A percentile compares a stretch with the other conserved stretches of the same genome.
Evolutionary conservation across 2,329 filamentous ascomycete species (phyloP).

Genomic region (Sporothrix curviconia): DNA sequence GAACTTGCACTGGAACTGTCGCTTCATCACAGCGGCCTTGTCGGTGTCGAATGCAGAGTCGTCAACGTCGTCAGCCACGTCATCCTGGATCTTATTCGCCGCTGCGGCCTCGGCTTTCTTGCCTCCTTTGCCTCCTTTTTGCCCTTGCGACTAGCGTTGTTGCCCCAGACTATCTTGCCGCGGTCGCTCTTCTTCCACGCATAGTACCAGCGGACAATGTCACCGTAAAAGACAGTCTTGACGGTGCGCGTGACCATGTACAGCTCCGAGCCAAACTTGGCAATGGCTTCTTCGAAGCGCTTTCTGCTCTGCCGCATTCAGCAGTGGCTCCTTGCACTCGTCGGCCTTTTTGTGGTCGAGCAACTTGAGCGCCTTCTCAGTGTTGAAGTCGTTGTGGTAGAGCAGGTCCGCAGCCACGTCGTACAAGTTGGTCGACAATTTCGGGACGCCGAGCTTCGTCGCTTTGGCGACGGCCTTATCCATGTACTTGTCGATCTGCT

Average conservation of each 20-base stretch:
- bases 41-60: constrained; percentile 92
- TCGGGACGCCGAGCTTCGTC: constrained; percentile 61
- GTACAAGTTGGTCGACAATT: constrained; percentile 76
- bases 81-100: constrained; percentile 70
- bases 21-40: constrained; percentile 73
- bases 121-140: constrained; percentile 80
- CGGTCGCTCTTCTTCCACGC: constrained; percentile 93
- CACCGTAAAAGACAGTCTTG: constrained; percentile 69
- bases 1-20: constrained; percentile 88
- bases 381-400: constrained; percentile 64
- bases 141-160: constrained; percentile 77
- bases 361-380: constrained; percentile 61
- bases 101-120: constrained; percentile 64
- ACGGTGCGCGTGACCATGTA: constrained; percentile 77
- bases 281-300: constrained; percentile 87
- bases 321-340: constrained; percentile 76
- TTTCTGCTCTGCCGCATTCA: constrained; percentile 72
- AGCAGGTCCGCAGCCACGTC: constrained; percentile 75
- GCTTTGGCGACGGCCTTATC: constrained; percentile 58
- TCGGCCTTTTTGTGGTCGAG: constrained; percentile 62
- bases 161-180: constrained; percentile 84
- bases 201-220: constrained; percentile 91
- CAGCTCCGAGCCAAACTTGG: constrained; percentile 87
- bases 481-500: constrained; percentile 72
- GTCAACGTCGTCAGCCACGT: constrained; percentile 85